Conservation (phyloP, 371 early-diverging fungal species). For the Lichtheimia ornata region DNA sequence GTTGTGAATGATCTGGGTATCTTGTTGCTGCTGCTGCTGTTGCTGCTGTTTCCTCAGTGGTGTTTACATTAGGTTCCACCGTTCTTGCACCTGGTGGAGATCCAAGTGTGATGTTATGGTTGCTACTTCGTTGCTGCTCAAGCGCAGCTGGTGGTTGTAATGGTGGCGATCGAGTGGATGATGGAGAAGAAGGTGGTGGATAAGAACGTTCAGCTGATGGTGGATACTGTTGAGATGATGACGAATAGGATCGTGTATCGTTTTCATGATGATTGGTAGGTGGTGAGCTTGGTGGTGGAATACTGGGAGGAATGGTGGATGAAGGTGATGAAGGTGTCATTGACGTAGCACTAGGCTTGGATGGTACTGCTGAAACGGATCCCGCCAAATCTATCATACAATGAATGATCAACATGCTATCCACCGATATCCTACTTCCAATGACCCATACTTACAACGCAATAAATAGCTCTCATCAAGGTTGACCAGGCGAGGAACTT, state of each 20-base stretch:
- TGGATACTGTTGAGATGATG: too few relatives aligned
- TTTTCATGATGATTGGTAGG: background rate
- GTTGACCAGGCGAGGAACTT: constrained; percentile 45
- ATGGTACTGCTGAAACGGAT: constrained; percentile 15
- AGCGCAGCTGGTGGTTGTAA: too few relatives aligned
- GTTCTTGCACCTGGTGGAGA: constrained; percentile 1
- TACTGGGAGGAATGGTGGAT: background rate
- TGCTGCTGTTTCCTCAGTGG: too few relatives aligned
- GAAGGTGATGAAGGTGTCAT: background rate
- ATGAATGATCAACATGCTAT: background rate
- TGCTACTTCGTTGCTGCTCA: background rate
- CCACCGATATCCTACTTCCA: background rate
- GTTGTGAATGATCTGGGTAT: too few relatives aligned
- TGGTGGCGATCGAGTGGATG: too few relatives aligned
- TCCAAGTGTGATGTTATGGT: background rate
- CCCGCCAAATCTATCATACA: constrained; percentile 1
- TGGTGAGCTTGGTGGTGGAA: background rate
- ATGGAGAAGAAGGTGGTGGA: too few relatives aligned
- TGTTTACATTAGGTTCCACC: background rate
- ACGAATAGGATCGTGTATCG: constrained; percentile 5
- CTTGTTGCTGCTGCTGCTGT: too few relatives aligned
- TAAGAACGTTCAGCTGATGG: too few relatives aligned
- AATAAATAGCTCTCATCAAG: constrained; percentile 47
- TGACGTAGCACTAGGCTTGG: constrained; percentile 23
- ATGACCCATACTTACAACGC: constrained; percentile 28